Conservation (phyloP, 305 asterid species). For the Fraxinus floribunda region DNA sequence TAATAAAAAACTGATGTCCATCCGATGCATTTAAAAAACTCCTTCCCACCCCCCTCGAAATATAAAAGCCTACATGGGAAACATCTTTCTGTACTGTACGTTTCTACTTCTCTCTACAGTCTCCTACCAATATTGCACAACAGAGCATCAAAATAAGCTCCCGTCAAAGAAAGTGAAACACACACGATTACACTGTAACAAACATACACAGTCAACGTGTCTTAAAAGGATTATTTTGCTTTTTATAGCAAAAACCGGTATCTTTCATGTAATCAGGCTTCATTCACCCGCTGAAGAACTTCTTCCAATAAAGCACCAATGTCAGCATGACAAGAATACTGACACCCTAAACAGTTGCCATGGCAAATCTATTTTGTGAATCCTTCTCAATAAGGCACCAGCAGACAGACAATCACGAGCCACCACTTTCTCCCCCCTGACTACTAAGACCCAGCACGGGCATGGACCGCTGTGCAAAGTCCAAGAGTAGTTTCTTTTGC, state of each 20-base stretch:
- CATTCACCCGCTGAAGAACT: not conserved
- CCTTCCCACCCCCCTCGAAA: conserved; percentile 1
- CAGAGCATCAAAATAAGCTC: conserved; percentile 40
- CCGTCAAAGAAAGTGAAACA: conserved; percentile 7
- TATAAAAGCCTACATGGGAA: conserved; percentile 1
- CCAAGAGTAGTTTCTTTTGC: conserved; percentile 55
- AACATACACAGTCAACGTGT: conserved; percentile 22
- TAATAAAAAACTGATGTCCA: not conserved
- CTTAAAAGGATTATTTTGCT: not conserved
- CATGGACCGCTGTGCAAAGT: conserved; percentile 66
- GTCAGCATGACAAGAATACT: not conserved
- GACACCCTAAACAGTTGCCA: not conserved
- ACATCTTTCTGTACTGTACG: conserved; percentile 10
- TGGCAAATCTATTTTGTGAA: not conserved
- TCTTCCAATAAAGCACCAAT: not conserved
- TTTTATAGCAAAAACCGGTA: not conserved
- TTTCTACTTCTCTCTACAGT: conserved; percentile 18
- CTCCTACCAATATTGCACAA: conserved; percentile 21
- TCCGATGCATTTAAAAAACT: not conserved
- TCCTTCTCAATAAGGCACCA: not conserved
- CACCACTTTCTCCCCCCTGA: conserved; percentile 37
- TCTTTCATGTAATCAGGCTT: not conserved
- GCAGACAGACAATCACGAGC: conserved; percentile 26
- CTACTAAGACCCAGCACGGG: conserved; percentile 40
- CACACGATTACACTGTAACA: conserved; percentile 2